Evolutionary conservation across 2,329 filamentous ascomycete genomes (phyloP).

Genomic region (Whalleya microplaca): DNA sequence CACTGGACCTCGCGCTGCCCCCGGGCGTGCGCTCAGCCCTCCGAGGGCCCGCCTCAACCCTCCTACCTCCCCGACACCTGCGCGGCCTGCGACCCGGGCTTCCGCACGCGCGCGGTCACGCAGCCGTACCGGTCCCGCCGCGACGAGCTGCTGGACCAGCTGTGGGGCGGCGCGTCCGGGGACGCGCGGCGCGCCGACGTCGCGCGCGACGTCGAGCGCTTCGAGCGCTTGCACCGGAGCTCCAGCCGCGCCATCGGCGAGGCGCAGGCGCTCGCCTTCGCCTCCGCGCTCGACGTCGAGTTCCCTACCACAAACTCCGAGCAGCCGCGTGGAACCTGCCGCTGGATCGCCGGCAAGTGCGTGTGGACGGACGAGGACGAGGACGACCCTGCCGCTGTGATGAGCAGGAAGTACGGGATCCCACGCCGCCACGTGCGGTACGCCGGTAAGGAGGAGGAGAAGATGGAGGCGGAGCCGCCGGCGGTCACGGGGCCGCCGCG

Average conservation of each 20-base stretch:
- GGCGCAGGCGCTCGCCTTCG: not conserved
- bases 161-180: slow-evolving; percentile 28
- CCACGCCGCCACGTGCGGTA: not conserved
- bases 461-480: not conserved
- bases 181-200: slow-evolving; percentile 1
- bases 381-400: not conserved
- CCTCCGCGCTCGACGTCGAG: slow-evolving; percentile 3
- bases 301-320: slow-evolving; percentile 6
- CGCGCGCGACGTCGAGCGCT: not conserved
- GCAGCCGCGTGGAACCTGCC: slow-evolving; percentile 1
- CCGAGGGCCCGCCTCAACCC: too few species aligned
- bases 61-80: slow-evolving; percentile 42
- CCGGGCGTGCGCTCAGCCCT: too few species aligned
- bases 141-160: slow-evolving; percentile 21
- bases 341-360: slow-evolving; percentile 22
- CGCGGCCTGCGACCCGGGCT: slow-evolving; percentile 40
- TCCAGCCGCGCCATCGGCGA: too few species aligned
- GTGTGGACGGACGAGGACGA: slow-evolving; percentile 15
- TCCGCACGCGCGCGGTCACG: slow-evolving; percentile 27
- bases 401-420: not conserved
- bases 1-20: slow-evolving; percentile 21
- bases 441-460: too few species aligned
- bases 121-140: slow-evolving; percentile 5
- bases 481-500: slow-evolving; percentile 1
- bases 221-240: not conserved